phyloP scores from a whole-genome alignment of 805 yeast species.

The Wickerhamiella dianesei region DNA sequence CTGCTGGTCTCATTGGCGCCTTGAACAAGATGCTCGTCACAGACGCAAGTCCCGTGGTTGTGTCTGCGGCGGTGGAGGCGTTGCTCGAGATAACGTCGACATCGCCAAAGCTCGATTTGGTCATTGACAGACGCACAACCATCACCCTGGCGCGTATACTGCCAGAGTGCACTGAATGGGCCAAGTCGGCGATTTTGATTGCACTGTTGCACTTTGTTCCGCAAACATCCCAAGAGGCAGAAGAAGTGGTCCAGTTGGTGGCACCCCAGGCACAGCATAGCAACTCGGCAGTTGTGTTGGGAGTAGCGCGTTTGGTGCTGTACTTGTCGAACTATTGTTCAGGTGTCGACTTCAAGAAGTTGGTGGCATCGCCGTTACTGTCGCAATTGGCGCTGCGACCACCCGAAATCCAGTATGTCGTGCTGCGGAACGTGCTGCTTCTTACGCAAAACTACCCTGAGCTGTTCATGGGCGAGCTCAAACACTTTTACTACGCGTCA shows the following conservation, averaged over 20 bases:
- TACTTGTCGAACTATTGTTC: constrained; percentile 51
- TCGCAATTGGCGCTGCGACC: constrained; percentile 38
- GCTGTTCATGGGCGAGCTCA: constrained; percentile 21
- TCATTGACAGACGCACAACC: constrained; percentile 39
- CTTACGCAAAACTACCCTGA: constrained; percentile 40
- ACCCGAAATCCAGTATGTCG: constrained; percentile 71
- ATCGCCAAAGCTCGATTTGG: constrained; percentile 35
- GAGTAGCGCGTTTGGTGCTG: constrained; percentile 56
- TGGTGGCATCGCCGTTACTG: constrained; percentile 38
- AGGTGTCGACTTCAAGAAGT: neutral
- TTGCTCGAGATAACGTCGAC: constrained; percentile 50
- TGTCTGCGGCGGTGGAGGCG: constrained; percentile 59
- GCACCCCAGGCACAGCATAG: constrained; percentile 67
- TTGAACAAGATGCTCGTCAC: constrained; percentile 38
- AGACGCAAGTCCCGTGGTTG: constrained; percentile 47
- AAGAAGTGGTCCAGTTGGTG: constrained; percentile 46
- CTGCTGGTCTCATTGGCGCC: constrained; percentile 32
- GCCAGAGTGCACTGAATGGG: constrained; percentile 46
- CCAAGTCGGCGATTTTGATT: constrained; percentile 51
- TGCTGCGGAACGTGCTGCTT: constrained; percentile 63
- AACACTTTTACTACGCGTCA: constrained; percentile 55
- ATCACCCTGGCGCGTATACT: constrained; percentile 30
- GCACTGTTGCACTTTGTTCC: constrained; percentile 62
- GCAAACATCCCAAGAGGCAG: constrained; percentile 49
- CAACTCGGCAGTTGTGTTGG: constrained; percentile 68